phyloP scores from a whole-genome alignment of 176 grass and related monocot species.

The Juncus effusus region DNA sequence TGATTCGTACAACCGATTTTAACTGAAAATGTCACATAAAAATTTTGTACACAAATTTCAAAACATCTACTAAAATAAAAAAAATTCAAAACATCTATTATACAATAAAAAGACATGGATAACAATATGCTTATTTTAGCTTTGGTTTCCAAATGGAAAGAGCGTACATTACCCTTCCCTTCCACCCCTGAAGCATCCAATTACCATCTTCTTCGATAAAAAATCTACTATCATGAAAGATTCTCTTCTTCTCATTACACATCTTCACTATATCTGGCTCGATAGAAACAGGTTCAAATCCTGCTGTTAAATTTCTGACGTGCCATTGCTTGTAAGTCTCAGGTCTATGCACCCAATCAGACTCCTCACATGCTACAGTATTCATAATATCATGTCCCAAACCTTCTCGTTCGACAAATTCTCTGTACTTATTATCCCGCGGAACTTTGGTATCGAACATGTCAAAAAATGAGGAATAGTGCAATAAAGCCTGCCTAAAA shows the following conservation, averaged over 20 bases:
- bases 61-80: too few relatives aligned
- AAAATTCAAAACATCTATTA: too few relatives aligned
- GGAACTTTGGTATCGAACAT: constrained; percentile 4
- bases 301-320: too few relatives aligned
- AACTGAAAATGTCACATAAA: too few relatives aligned
- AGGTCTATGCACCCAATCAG: constrained; percentile 11
- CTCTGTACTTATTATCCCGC: too few relatives aligned
- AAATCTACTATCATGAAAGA: too few relatives aligned
- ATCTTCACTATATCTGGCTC: not conserved
- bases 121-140: not conserved
- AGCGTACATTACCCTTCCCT: not conserved
- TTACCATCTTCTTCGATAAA: too few relatives aligned
- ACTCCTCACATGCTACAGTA: constrained; percentile 19
- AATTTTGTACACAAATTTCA: too few relatives aligned
- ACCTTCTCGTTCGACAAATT: not conserved
- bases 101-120: too few relatives aligned
- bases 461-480: constrained; percentile 1
- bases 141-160: constrained; percentile 19
- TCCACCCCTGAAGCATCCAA: constrained; percentile 16
- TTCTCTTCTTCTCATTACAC: constrained; percentile 4
- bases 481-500: constrained; percentile 1
- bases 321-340: too few relatives aligned
- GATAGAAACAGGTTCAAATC: not conserved
- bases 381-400: too few relatives aligned
- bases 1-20: too few relatives aligned